These are phyloP conservation scores for Lachnellula subtilissima DNA, from an alignment of 2,329 filamentous ascomycete species.

Conservation along the genomic window DNA sequence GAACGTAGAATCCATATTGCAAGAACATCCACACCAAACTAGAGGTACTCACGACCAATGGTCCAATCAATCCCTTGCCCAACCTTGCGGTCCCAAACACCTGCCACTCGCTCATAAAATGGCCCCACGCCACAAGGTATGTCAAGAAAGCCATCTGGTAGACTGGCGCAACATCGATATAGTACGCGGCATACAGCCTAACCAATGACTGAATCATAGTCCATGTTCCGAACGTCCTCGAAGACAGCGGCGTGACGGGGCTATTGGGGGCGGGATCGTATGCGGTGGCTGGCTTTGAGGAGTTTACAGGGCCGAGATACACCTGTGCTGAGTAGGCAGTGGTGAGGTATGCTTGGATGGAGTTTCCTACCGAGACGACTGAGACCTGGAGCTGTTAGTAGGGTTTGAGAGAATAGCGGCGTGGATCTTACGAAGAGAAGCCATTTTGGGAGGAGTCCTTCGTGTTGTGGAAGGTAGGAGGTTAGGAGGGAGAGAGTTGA, in stretches of 20 bases:
- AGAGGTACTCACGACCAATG: slow-evolving; percentile 46
- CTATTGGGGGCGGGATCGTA: slow-evolving; percentile 58
- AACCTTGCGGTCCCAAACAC: slow-evolving; percentile 71
- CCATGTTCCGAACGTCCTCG: slow-evolving; percentile 69
- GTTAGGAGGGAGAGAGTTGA: slow-evolving; percentile 17
- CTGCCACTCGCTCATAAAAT: slow-evolving; percentile 67
- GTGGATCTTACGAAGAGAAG: slow-evolving; percentile 49
- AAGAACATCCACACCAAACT: slow-evolving; percentile 56
- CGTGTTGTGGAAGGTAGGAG: slow-evolving; percentile 28
- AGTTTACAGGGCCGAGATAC: slow-evolving; percentile 63
- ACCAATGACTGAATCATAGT: slow-evolving; percentile 58
- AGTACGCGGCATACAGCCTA: slow-evolving; percentile 62
- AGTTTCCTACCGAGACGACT: slow-evolving; percentile 77
- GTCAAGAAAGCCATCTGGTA: slow-evolving; percentile 63
- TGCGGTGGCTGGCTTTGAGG: slow-evolving; percentile 58
- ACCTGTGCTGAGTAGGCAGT: slow-evolving; percentile 79
- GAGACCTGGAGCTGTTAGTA: slow-evolving; percentile 57
- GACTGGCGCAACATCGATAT: slow-evolving; percentile 53
- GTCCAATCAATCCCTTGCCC: slow-evolving; percentile 51
- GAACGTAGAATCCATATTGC: slow-evolving; percentile 68
- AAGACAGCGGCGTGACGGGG: slow-evolving; percentile 64
- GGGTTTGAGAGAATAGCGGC: neutral
- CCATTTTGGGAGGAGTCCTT: slow-evolving; percentile 58
- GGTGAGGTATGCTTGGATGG: slow-evolving; percentile 75
- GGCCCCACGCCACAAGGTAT: slow-evolving; percentile 54